Evolutionary conservation across 768 basidiomycete genomes (phyloP), one percentile per base, ranked within the genome.

Genomic region (Leccinum subtestaceum): DNA sequence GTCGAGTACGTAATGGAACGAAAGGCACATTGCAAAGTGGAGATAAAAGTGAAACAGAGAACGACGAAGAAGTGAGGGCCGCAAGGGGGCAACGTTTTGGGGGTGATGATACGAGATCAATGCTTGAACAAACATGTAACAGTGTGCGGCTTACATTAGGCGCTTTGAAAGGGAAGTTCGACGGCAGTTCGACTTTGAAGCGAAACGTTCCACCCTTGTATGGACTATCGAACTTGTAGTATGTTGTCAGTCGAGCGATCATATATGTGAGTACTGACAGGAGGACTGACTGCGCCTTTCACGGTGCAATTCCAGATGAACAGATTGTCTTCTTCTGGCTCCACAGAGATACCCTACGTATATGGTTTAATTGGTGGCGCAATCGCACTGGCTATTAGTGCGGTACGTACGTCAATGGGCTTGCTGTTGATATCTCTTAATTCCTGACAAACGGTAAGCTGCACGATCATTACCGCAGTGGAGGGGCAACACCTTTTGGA

Each of bases 91-190:
- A 68, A 60, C 61, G 64, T 68, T 67, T 63, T 55, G 19, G 63
- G 64, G 69, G 63, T 58, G 55, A 46, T 23, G 21, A 48, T 38
- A 54, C 25, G 50, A 53, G 29, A 46, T 60, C 49, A 45, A 45
- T 23, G 29, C 46, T 32, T 32, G 43, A 19, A 45, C 49, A 51
- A 52, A 55, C 45, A 63, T 57, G 38, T 51, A 45, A 59, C 40
- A 58, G 40, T 31, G 40, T 21, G 31, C 45, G 47, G 61, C 78
- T 65, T 74, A 92, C 91, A 58, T 80, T 79, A 38, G 92, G 92
- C 4, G 93, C 84, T 73, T 94, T 93, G 84, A 94, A 94, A 8
- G 93, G 92, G 64, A 87, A 94, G 71, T 84, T 87, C n/a, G 78
- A 65, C 1, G 92, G 90, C n/a, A 94, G 77, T n/a, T 76, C 74